Percentiles rank a stretch among this genome's conserved stretches.
Evolutionary conservation across 768 basidiomycete species (phyloP).

Genomic region (Pulveroboletus frians): DNA sequence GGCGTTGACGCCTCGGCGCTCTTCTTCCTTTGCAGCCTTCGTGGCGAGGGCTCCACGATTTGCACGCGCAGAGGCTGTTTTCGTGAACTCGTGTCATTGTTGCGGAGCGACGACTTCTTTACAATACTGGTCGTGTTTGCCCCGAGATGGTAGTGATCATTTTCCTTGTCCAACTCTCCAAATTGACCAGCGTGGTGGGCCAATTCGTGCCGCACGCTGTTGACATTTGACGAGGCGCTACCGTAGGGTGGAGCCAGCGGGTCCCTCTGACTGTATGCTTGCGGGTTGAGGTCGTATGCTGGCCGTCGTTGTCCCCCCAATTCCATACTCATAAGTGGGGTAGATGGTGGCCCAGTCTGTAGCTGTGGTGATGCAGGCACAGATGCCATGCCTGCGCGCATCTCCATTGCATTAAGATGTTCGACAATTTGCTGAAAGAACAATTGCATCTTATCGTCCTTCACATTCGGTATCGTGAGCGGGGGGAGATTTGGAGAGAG

Average conservation of each 20-base stretch:
- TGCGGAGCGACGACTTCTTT: slow-evolving; percentile 45
- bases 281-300: slow-evolving; percentile 1
- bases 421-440: slow-evolving; percentile 85
- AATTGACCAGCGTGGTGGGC: slow-evolving; percentile 8
- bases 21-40: slow-evolving; percentile 34
- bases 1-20: slow-evolving; percentile 18
- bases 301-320: slow-evolving; percentile 17
- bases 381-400: slow-evolving; percentile 35
- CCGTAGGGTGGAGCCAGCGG: slow-evolving; percentile 25
- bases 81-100: slow-evolving; percentile 15
- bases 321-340: slow-evolving; percentile 14
- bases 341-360: slow-evolving; percentile 5
- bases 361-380: slow-evolving; percentile 15
- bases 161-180: slow-evolving; percentile 55
- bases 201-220: background rate
- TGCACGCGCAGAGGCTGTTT: slow-evolving; percentile 37
- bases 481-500: slow-evolving; percentile 38
- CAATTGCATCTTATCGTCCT: slow-evolving; percentile 71
- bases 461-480: slow-evolving; percentile 61
- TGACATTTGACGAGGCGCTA: slow-evolving; percentile 7
- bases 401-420: slow-evolving; percentile 71
- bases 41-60: slow-evolving; percentile 46
- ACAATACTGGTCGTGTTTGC: slow-evolving; percentile 17
- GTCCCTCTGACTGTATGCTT: slow-evolving; percentile 30
- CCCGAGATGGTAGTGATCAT: slow-evolving; percentile 22